Evolutionary conservation across 148 eudicot species (phyloP).

Genomic region (Cornus suecica): DNA sequence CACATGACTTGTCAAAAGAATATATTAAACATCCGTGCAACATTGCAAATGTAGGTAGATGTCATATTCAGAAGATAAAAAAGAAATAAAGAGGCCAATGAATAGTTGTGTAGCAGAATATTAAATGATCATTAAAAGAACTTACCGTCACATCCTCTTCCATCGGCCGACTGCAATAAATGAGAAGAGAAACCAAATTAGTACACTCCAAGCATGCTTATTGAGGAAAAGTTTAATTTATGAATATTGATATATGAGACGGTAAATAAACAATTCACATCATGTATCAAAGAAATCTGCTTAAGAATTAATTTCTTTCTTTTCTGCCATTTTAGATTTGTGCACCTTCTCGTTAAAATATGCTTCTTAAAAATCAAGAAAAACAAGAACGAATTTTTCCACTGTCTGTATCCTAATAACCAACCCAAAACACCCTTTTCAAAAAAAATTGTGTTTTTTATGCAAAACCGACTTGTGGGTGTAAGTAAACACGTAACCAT

Average conservation of each 20-base stretch:
- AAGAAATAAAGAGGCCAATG: neutral
- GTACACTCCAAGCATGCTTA: too few species aligned
- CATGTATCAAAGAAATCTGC: neutral
- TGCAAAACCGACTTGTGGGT: too few species aligned
- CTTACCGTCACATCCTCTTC: slow-evolving; percentile 41
- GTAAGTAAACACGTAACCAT: too few species aligned
- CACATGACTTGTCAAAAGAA: neutral
- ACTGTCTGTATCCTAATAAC: neutral
- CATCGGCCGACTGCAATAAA: slow-evolving; percentile 38
- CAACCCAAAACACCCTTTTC: neutral
- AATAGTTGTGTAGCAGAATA: neutral
- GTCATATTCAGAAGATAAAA: neutral
- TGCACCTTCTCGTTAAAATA: neutral
- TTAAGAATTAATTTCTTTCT: too few species aligned
- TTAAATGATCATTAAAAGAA: neutral
- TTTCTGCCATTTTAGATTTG: neutral
- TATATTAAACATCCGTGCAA: too few species aligned
- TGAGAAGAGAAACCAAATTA: neutral
- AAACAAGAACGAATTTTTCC: neutral
- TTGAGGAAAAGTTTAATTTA: too few species aligned
- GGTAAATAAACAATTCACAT: neutral
- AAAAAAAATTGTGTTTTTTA: too few species aligned
- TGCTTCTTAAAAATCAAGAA: neutral
- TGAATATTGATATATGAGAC: too few species aligned
- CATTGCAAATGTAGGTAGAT: neutral